These are phyloP conservation scores for Rhodotorula graminis DNA, from an alignment of 768 basidiomycete species.

Conservation along the genomic window DNA sequence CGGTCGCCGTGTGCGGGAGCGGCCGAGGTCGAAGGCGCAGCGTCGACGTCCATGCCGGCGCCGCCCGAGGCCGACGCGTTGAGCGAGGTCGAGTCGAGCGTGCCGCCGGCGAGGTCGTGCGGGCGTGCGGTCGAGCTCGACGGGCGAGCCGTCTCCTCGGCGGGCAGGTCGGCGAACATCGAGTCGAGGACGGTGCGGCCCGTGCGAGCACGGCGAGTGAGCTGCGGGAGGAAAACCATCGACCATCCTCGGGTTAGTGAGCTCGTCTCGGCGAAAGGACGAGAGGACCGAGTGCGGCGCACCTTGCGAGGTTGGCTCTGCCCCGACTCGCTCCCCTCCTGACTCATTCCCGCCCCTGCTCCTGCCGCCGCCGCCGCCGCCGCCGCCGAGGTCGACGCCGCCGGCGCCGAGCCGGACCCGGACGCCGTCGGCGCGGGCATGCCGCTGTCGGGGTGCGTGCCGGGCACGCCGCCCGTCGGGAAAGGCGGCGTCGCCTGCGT, in stretches of 20 bases:
- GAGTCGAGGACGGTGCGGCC: background rate
- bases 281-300: no score
- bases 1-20: background rate
- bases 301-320: slow-evolving; percentile 6
- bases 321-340: background rate
- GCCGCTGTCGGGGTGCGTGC: slow-evolving; percentile 23
- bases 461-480: slow-evolving; percentile 27
- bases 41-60: background rate
- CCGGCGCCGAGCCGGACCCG: background rate
- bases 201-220: slow-evolving; percentile 9
- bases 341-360: background rate
- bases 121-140: background rate
- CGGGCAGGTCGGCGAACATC: background rate
- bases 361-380: background rate
- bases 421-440: background rate
- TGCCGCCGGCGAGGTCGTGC: background rate
- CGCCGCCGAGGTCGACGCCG: background rate
- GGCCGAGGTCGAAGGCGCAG: no score
- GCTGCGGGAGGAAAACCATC: background rate
- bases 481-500: slow-evolving; percentile 20
- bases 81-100: background rate
- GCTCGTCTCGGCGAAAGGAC: background rate
- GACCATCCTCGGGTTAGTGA: background rate
- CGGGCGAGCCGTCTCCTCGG: background rate
- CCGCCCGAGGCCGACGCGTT: background rate